These are phyloP conservation scores for Auriscalpium vulgare DNA, from an alignment of 768 basidiomycete species.

Conservation along the genomic window DNA sequence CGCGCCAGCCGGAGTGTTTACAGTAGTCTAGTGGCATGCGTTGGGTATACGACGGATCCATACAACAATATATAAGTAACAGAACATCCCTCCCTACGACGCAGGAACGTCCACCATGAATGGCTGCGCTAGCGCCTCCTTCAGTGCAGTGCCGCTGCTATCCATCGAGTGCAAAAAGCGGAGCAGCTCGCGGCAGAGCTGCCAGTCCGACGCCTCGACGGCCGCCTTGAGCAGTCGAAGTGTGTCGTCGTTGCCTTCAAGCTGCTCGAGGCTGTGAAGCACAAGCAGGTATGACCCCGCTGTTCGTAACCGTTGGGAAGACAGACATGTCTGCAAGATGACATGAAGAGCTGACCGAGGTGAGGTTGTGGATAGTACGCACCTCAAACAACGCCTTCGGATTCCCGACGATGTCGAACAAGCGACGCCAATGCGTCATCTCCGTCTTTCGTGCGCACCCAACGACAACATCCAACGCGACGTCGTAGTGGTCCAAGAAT, in stretches of 20 bases:
- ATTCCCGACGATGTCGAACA: slow-evolving; percentile 88
- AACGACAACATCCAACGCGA: slow-evolving; percentile 86
- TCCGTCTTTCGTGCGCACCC: slow-evolving; percentile 96
- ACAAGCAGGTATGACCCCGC: slow-evolving; percentile 92
- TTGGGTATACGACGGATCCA: not conserved
- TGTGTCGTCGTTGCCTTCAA: slow-evolving; percentile 73
- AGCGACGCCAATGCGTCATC: slow-evolving; percentile 77
- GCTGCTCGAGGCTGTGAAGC: slow-evolving; percentile 85
- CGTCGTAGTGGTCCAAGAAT: slow-evolving; percentile 93
- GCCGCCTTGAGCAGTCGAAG: slow-evolving; percentile 74
- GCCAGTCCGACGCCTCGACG: slow-evolving; percentile 74
- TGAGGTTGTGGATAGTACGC: not conserved
- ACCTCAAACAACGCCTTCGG: slow-evolving; percentile 92
- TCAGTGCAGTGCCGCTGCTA: slow-evolving; percentile 68
- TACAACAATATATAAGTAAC: not conserved
- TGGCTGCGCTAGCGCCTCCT: slow-evolving; percentile 50
- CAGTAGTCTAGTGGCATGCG: not conserved
- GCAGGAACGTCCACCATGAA: slow-evolving; percentile 22
- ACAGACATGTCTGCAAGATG: slow-evolving; percentile 57
- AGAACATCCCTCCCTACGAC: not conserved
- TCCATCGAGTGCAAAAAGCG: slow-evolving; percentile 92
- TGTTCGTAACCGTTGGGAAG: slow-evolving; percentile 67
- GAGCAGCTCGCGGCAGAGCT: slow-evolving; percentile 84
- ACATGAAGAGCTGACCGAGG: not conserved
- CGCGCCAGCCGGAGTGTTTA: not conserved